Evolutionary conservation across 768 basidiomycete species (phyloP).

Genomic region (Leccinum subgranulosum): DNA sequence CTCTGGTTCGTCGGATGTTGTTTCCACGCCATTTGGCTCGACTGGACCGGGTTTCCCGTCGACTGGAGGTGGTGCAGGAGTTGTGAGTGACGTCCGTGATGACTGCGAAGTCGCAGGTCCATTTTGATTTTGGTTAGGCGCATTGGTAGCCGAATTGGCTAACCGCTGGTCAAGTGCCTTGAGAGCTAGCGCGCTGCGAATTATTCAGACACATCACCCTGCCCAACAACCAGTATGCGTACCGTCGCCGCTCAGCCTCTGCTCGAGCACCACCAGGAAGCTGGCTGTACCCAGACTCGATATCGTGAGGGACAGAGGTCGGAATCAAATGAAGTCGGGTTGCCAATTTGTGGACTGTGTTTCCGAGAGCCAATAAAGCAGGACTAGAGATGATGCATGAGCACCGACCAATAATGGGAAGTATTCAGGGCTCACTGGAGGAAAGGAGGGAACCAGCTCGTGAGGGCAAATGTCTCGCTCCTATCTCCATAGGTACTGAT

Average conservation of each 20-base stretch:
- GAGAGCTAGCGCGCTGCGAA: conserved; percentile 82
- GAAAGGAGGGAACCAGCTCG: conserved; percentile 96
- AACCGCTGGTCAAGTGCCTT: conserved; percentile 95
- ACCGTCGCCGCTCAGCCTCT: conserved; percentile 96
- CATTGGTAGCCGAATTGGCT: conserved; percentile 49
- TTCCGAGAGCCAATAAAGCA: conserved; percentile 66
- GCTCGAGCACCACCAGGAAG: conserved; percentile 88
- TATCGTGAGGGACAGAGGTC: conserved; percentile 47
- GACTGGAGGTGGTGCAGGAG: conserved; percentile 33
- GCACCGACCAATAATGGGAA: background rate
- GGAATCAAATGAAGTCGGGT: conserved; percentile 76
- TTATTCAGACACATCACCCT: conserved; percentile 6
- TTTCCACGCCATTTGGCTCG: conserved; percentile 21
- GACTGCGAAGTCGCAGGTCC: conserved; percentile 29
- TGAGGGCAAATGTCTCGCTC: conserved; percentile 93
- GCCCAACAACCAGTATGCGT: conserved; percentile 18
- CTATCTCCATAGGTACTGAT: conserved; percentile 83
- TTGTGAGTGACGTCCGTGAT: conserved; percentile 25
- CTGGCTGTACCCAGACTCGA: conserved; percentile 74
- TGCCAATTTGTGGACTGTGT: conserved; percentile 63
- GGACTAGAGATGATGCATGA: conserved; percentile 42
- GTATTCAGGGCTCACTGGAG: conserved; percentile 64
- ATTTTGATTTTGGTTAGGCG: conserved; percentile 31
- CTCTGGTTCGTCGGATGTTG: conserved; percentile 17
- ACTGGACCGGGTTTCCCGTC: conserved; percentile 23